A percentile compares a stretch with the other conserved stretches of the same genome.
These are phyloP conservation scores for Candida glucosophila DNA, from an alignment of 1,139 yeast genomes.

Conservation along the genomic window DNA sequence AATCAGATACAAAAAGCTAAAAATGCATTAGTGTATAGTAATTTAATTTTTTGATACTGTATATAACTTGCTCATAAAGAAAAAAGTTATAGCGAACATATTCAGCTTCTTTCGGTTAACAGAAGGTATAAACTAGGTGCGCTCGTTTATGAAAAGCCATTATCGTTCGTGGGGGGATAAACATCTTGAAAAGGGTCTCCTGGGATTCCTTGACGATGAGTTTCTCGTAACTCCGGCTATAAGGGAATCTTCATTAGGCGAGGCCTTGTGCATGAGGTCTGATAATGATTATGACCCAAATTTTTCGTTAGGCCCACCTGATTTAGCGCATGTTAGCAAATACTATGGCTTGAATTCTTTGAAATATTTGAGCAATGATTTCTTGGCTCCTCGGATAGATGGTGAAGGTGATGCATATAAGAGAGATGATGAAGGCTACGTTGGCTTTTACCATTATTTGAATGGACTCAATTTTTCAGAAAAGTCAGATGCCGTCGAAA, in stretches of 20 bases:
- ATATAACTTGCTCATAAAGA: no score
- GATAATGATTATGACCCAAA: constrained; percentile 7
- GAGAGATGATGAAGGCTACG: constrained; percentile 31
- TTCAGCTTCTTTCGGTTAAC: no score
- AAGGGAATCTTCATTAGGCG: constrained; percentile 23
- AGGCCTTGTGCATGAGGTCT: constrained; percentile 17
- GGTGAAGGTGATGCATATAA: constrained; percentile 4
- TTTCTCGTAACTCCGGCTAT: constrained; percentile 11
- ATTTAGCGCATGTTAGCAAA: constrained; percentile 32
- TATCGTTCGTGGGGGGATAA: no score
- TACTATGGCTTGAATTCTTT: constrained; percentile 26
- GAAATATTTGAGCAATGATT: constrained; percentile 21
- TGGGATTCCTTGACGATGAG: neutral
- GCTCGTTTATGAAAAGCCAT: no score
- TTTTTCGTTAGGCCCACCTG: constrained; percentile 26
- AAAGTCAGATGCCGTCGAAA: constrained; percentile 18
- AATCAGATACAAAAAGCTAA: no score
- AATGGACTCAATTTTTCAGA: constrained; percentile 24
- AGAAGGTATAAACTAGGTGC: no score
- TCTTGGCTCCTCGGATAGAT: constrained; percentile 8
- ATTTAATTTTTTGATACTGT: no score
- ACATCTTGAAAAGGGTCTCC: no score
- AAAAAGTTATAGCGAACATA: no score
- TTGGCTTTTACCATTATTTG: constrained; percentile 32
- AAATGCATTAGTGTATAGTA: no score